Percentiles rank a stretch among this genome's conserved stretches.
Evolutionary conservation across 768 basidiomycete species (phyloP).

Genomic region (Tricholoma sp.): DNA sequence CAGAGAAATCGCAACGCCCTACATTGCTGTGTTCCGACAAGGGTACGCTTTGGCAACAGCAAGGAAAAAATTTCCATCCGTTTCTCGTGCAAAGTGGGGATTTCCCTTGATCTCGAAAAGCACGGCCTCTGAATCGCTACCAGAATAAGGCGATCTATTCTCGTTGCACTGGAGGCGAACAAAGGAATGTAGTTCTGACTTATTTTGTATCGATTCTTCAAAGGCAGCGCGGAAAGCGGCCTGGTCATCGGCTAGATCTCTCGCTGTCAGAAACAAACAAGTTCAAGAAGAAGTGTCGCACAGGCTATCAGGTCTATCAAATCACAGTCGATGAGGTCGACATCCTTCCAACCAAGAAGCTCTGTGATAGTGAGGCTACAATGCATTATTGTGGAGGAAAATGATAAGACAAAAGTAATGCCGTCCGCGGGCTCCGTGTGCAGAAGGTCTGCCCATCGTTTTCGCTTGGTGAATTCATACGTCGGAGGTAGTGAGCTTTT

Average conservation of each 20-base stretch:
- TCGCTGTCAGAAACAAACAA: not conserved
- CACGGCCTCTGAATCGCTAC: constrained; percentile 35
- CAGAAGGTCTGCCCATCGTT: constrained; percentile 81
- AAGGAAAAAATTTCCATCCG: constrained; percentile 59
- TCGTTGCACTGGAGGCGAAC: constrained; percentile 53
- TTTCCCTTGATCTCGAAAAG: constrained; percentile 71
- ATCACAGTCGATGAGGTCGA: constrained; percentile 65
- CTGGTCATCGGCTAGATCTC: constrained; percentile 50
- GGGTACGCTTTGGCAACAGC: constrained; percentile 75
- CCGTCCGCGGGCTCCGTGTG: constrained; percentile 72
- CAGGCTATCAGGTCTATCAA: constrained; percentile 62
- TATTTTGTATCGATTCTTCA: constrained; percentile 46
- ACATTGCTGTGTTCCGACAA: constrained; percentile 67
- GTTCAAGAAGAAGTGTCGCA: constrained; percentile 28
- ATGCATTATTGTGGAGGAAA: constrained; percentile 58
- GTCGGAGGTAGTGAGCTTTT: constrained; percentile 15
- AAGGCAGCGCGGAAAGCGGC: constrained; percentile 51
- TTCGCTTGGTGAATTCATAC: constrained; percentile 84
- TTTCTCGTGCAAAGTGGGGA: constrained; percentile 42
- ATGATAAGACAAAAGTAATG: constrained; percentile 63
- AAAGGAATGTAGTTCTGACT: constrained; percentile 50
- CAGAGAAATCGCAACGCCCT: constrained; percentile 16
- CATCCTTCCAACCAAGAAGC: constrained; percentile 72
- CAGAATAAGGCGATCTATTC: constrained; percentile 15
- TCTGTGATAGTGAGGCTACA: constrained; percentile 65